phyloP scores from a whole-genome alignment of 352 stramenopile genomes.

The Globisporangium okanoganense region DNA sequence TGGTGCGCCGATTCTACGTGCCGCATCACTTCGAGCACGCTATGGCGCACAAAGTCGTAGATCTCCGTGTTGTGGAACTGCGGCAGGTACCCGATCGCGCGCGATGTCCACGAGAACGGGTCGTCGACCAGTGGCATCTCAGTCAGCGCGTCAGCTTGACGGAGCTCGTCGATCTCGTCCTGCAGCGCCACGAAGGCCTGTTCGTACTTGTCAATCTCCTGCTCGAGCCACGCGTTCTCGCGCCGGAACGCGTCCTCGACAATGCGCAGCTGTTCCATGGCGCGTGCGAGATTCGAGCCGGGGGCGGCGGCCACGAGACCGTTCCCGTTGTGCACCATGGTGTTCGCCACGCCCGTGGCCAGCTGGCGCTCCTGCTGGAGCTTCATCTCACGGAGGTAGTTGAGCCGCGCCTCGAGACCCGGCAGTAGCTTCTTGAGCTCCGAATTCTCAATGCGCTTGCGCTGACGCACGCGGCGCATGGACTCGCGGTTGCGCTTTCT shows the following conservation, averaged over 20 bases:
- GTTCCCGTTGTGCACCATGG: not conserved
- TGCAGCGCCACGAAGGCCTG: constrained; percentile 11
- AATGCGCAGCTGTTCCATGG: constrained; percentile 13
- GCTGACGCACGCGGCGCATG: constrained; percentile 24
- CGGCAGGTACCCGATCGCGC: constrained; percentile 9
- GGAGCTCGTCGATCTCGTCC: constrained; percentile 10
- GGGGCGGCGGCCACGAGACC: not conserved
- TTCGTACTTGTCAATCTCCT: constrained; percentile 17
- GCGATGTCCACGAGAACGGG: constrained; percentile 16
- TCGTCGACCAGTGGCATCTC: not conserved
- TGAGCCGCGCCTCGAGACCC: constrained; percentile 5
- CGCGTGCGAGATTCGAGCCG: not conserved
- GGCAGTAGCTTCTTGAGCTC: constrained; percentile 9
- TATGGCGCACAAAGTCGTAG: constrained; percentile 9
- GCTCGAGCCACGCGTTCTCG: constrained; percentile 13
- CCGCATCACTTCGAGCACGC: constrained; percentile 14
- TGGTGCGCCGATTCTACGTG: constrained; percentile 9
- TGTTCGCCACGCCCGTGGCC: not conserved
- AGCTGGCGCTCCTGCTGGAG: constrained; percentile 1
- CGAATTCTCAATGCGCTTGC: constrained; percentile 16
- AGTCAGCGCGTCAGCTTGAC: not conserved
- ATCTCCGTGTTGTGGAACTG: constrained; percentile 12
- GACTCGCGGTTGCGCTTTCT: constrained; percentile 30
- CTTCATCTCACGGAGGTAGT: not conserved
- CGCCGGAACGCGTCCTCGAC: constrained; percentile 9